These are phyloP conservation scores for Pseudonitzschia delicatissima DNA, from an alignment of 108 stramenopile species.

Conservation along the genomic window DNA sequence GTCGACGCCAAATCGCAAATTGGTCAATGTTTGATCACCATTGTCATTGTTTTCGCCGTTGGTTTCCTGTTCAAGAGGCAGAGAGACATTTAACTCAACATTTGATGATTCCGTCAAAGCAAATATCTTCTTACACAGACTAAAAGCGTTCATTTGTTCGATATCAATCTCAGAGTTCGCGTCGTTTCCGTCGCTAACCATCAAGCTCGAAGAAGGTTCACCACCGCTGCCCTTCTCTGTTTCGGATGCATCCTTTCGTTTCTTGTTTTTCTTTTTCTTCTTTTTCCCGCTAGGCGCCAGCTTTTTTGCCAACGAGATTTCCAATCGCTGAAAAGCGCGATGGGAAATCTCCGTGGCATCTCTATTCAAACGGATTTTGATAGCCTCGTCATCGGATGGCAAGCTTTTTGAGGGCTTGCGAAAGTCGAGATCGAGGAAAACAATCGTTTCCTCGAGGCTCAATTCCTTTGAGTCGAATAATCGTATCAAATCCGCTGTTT, in stretches of 20 bases:
- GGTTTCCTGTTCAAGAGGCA: not conserved
- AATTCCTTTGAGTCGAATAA: not conserved
- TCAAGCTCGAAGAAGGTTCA: not conserved
- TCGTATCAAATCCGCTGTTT: not conserved
- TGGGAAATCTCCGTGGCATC: not conserved
- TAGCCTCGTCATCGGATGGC: too few species aligned
- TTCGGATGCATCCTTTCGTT: not conserved
- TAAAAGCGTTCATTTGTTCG: not conserved
- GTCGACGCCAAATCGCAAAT: slow-evolving; percentile 23
- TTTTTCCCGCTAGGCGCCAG: not conserved
- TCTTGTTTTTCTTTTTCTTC: not conserved
- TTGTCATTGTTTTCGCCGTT: not conserved
- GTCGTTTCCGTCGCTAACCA: not conserved
- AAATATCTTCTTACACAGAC: not conserved
- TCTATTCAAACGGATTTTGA: not conserved
- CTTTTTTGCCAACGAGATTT: slow-evolving; percentile 6
- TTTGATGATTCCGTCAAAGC: not conserved
- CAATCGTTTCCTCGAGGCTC: not conserved
- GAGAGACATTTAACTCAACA: not conserved
- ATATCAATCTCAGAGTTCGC: not conserved
- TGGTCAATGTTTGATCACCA: not conserved
- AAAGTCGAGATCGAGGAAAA: slow-evolving; percentile 7
- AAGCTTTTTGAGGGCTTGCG: not conserved
- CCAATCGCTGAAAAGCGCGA: slow-evolving; percentile 2
- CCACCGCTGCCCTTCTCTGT: not conserved